Percentiles rank a stretch among this genome's conserved stretches.
Conservation (phyloP, 2,329 filamentous ascomycete genomes). For the Penicillium sclerotigenum region DNA sequence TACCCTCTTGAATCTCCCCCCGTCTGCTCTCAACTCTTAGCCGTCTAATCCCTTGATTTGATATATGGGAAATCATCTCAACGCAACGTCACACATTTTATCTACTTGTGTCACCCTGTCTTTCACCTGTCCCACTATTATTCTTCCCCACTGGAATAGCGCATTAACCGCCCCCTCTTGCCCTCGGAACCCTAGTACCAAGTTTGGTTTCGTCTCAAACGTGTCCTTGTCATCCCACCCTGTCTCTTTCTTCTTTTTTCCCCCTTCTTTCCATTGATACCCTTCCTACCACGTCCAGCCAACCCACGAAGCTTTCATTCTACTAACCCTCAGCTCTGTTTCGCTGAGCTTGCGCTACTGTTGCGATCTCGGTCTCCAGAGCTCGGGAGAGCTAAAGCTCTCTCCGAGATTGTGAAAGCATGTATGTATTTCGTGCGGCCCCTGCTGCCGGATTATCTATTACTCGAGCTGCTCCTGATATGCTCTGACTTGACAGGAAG, state of each 20-base stretch:
- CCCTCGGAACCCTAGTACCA: slow-evolving; percentile 9
- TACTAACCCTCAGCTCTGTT: neutral
- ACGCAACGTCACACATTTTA: slow-evolving; percentile 11
- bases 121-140: slow-evolving; percentile 19
- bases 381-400: slow-evolving; percentile 16
- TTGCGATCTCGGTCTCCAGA: neutral
- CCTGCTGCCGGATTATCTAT: neutral
- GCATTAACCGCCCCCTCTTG: slow-evolving; percentile 11
- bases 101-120: slow-evolving; percentile 14
- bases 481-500: slow-evolving; percentile 65
- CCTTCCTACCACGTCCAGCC: neutral
- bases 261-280: neutral
- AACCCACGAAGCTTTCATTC: neutral
- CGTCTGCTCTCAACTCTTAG: neutral
- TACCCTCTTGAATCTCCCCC: neutral
- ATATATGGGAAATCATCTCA: neutral
- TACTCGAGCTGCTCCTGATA: neutral
- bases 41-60: neutral
- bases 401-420: slow-evolving; percentile 7
- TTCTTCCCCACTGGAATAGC: slow-evolving; percentile 18
- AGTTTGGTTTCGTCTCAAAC: neutral
- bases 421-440: neutral
- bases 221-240: slow-evolving; percentile 4
- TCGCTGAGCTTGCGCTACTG: slow-evolving; percentile 2
- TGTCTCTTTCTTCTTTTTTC: neutral